Conservation (phyloP, 1,139 yeast genomes). For the Yamadazyma atmosphaerica region DNA sequence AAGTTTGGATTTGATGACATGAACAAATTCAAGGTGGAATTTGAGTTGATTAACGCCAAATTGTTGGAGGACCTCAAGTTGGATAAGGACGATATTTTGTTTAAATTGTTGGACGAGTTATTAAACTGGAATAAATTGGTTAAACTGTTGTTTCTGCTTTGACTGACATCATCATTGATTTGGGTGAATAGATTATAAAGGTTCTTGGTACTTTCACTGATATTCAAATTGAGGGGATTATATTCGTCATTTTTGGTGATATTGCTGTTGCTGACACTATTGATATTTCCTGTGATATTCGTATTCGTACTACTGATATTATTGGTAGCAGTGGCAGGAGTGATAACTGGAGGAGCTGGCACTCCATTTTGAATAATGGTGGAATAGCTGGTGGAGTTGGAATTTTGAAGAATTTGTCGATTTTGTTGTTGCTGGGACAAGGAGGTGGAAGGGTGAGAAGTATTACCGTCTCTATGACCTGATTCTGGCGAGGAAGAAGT, state of each 20-base stretch:
- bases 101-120: conserved; percentile 11
- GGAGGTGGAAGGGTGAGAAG: neutral
- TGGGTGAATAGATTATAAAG: conserved; percentile 30
- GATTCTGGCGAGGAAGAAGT: conserved; percentile 13
- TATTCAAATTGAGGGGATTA: conserved; percentile 9
- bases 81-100: conserved; percentile 16
- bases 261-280: neutral
- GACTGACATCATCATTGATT: conserved; percentile 27
- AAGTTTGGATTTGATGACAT: conserved; percentile 6
- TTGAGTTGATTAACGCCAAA: conserved; percentile 13
- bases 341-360: conserved; percentile 20
- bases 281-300: too few species aligned
- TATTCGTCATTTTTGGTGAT: neutral
- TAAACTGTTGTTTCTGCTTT: conserved; percentile 23
- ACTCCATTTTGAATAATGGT: conserved; percentile 17
- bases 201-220: conserved; percentile 29
- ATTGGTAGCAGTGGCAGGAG: conserved; percentile 13
- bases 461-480: neutral
- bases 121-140: conserved; percentile 17
- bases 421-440: conserved; percentile 1
- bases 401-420: conserved; percentile 16
- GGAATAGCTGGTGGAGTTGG: conserved; percentile 18
- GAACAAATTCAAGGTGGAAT: conserved; percentile 16
- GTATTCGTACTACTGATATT: conserved; percentile 6
- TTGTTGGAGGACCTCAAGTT: conserved; percentile 14